These are phyloP conservation scores for Salix arbutifolia DNA, from an alignment of 345 rosid species.

Conservation along the genomic window DNA sequence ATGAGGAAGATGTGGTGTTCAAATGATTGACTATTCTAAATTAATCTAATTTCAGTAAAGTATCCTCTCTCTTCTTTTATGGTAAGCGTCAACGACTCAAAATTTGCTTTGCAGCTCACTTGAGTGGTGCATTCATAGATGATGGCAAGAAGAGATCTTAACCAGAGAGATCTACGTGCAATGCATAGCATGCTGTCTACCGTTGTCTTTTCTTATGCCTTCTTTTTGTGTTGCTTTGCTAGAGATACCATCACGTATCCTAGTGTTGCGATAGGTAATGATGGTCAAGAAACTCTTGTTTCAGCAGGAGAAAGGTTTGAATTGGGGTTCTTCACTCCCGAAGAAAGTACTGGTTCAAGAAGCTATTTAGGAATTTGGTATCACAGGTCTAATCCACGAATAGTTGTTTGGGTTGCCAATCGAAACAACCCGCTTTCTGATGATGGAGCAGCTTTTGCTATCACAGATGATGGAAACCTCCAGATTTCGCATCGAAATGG, in stretches of 20 bases:
- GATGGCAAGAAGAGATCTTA: not conserved
- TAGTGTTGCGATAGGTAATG: not conserved
- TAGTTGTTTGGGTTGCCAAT: constrained; percentile 50
- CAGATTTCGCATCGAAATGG: constrained; percentile 27
- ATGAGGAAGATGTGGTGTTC: not conserved
- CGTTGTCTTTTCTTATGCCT: no score
- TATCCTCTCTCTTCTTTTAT: no score
- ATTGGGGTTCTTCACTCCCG: constrained; percentile 44
- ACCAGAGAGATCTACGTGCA: not conserved
- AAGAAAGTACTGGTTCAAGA: constrained; percentile 20
- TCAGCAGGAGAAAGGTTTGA: constrained; percentile 23
- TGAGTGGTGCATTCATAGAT: not conserved
- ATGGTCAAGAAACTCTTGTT: constrained; percentile 16
- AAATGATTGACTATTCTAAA: not conserved
- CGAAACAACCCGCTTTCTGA: constrained; percentile 27
- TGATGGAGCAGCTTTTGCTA: not conserved
- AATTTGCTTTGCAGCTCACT: not conserved
- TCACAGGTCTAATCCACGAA: constrained; percentile 16
- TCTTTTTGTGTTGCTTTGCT: not conserved
- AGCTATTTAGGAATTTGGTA: constrained; percentile 51
- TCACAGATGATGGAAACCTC: constrained; percentile 31
- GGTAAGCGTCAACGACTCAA: not conserved
- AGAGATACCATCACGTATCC: constrained; percentile 14
- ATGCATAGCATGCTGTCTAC: not conserved
- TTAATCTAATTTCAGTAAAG: not conserved